Conservation (phyloP, 2,329 filamentous ascomycete species). For the Ophiocordyceps sinensis region DNA sequence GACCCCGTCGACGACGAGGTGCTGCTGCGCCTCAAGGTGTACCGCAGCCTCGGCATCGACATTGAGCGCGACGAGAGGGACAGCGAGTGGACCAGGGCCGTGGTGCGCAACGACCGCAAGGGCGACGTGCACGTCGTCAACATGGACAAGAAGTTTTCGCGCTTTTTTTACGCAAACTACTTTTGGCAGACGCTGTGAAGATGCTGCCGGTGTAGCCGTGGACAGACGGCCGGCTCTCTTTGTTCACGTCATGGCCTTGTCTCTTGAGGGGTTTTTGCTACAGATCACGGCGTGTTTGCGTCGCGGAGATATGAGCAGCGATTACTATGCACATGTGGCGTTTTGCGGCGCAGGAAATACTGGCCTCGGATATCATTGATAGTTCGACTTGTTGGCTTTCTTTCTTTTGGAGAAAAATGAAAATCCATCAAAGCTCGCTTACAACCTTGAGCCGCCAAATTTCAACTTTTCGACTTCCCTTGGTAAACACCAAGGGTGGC, state of each 20-base stretch:
- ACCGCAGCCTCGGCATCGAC: conserved; percentile 80
- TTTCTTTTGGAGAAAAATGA: too few relatives aligned
- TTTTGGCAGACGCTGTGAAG: conserved; percentile 75
- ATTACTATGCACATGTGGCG: too few relatives aligned
- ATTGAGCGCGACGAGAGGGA: conserved; percentile 59
- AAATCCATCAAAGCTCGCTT: too few relatives aligned
- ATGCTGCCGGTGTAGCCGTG: background rate
- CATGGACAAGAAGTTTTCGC: conserved; percentile 81
- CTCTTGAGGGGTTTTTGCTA: background rate
- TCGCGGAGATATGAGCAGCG: too few relatives aligned
- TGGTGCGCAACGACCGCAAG: conserved; percentile 72
- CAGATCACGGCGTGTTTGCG: too few relatives aligned
- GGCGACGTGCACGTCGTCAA: conserved; percentile 92
- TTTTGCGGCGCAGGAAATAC: too few relatives aligned
- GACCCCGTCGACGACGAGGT: conserved; percentile 45
- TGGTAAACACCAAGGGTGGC: too few relatives aligned
- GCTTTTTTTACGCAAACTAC: conserved; percentile 88
- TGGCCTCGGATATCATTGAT: too few relatives aligned
- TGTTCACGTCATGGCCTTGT: background rate
- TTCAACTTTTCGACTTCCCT: too few relatives aligned
- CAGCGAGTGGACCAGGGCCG: conserved; percentile 72
- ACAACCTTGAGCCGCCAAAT: too few relatives aligned
- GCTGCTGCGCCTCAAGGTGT: conserved; percentile 71
- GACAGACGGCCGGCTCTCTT: too few relatives aligned
- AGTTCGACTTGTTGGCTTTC: too few relatives aligned